Evolutionary conservation across 2,329 filamentous ascomycete species (phyloP), one percentile per base, ranked within the genome.

Genomic region (Microthyrium microscopicum): DNA sequence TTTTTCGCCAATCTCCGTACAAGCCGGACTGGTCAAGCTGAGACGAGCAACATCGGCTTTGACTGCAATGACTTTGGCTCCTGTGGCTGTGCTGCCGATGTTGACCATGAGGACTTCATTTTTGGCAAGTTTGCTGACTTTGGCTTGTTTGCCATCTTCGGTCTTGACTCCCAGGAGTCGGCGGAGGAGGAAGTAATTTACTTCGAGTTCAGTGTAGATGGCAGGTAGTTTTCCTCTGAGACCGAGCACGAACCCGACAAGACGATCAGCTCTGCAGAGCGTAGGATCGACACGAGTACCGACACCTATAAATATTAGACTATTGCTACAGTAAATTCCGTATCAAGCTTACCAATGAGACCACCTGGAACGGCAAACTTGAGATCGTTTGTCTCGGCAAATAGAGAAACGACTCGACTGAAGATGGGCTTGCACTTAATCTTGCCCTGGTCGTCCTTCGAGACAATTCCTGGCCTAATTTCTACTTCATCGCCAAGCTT

Each of bases 101-200:
- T 98, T 98, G 44, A 98, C 89, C 89, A 98, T 95, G 60, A 98
- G 77, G 50, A 95, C 84, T 60, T 98, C 89, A 62, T 93, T 94
- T 75, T 95, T 98, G 37, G 84, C 68, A 44, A 98, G 69, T 67
- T 98, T 98, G 48, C 85, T 84, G 45, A 98, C 89, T 77, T 98
- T 98, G 52, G 87, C 87, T 62, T 95, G 89, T 69, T 98, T 98
- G 55, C 89, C 89, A 47, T 98, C 89, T 41, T 87, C 84, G 29
- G 89, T 93, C 64, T 91, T 85, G 50, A 98, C 89, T 16, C 89
- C 89, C 37, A 98, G 73, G 41, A 98, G 69, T 48, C 89, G 73
- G 49, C 87, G 80, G 42, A 98, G 77, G 40, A 98, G 70, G 70
- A 95, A 98, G 69, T 95, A 98, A 72, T 95, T 95, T 60, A 94